These are phyloP conservation scores for Rosa multiflora DNA, from an alignment of 306 rosid genomes.

Conservation along the genomic window DNA sequence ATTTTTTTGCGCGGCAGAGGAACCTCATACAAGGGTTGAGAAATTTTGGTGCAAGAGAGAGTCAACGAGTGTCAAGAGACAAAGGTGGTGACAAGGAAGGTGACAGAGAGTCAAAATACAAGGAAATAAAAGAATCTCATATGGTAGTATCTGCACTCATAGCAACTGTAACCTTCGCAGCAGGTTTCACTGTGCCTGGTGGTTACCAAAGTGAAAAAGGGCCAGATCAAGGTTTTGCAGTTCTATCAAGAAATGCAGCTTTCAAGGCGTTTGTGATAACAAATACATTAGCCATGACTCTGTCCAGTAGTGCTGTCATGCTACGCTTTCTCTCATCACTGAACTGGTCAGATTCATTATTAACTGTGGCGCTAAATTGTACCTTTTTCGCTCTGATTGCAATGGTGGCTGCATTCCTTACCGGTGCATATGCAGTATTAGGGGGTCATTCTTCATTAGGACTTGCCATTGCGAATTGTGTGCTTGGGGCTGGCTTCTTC, in stretches of 20 bases:
- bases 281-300: background rate
- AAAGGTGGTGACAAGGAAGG: background rate
- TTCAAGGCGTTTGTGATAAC: conserved; percentile 1
- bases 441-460: background rate
- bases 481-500: too few species aligned
- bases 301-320: conserved; percentile 1
- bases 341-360: too few species aligned
- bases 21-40: too few species aligned
- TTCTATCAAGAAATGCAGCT: background rate
- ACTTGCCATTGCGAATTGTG: background rate
- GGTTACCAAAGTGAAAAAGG: background rate
- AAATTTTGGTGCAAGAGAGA: background rate
- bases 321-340: background rate
- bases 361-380: too few species aligned
- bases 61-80: background rate
- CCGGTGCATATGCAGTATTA: background rate
- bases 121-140: background rate
- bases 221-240: background rate
- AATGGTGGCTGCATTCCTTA: background rate
- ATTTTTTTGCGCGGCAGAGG: background rate
- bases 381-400: background rate
- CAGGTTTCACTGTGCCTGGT: background rate
- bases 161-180: background rate
- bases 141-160: background rate
- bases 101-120: background rate